Base-by-base conservation (phyloP, 768 basidiomycete species). In the Suillus americanus region DNA sequence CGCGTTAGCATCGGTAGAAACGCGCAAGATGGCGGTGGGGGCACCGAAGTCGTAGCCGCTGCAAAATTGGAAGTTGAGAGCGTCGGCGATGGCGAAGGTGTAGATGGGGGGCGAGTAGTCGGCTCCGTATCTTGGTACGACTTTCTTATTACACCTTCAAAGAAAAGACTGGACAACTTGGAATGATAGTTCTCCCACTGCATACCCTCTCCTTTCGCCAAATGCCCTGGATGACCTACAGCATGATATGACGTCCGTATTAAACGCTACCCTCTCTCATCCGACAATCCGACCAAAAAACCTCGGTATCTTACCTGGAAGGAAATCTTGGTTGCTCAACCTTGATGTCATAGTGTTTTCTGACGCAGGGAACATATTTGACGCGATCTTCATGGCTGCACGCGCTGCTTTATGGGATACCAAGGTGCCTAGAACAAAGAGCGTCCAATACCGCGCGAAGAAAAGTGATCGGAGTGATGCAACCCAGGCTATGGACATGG, bases 371-470 rank as follows among this genome's bases (percentile, higher is more conserved):
- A 94, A 94, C 73, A 68, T 90, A 28, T 82, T 86, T 64, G 94
- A 96, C 67, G 89, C 88, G 40, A 74, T 95, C 2, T 90, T 95
- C 78, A 81, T 95, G 77, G 91, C 90, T 0, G 86, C 89, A 2
- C 84, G 90, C 16, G 89, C 90, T 1, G 93, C 92, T 0, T 76
- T 96, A 16, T 92, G 89, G 85, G 91, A 93, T 64, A 89, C 91
- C 18, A 89, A 85, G 62, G 88, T 95, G 0, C 94, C 94, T 7
- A 78, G 84, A 37, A 96, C 94, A 56, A 80, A 86, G 43, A 79
- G 80, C 3, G 84, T 95, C 0, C 89, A 91, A 64, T 93, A 90
- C 73, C 86, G 84, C 48, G 85, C 84, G 0, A 76, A 74, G 38
- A 78, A 78, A 63, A 60, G 63, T 5, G 70, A 66, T 3, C 65